Evolutionary conservation across 495 filamentous ascomycete genomes (phyloP).

Genomic region (Astrothelium macrocarpum): DNA sequence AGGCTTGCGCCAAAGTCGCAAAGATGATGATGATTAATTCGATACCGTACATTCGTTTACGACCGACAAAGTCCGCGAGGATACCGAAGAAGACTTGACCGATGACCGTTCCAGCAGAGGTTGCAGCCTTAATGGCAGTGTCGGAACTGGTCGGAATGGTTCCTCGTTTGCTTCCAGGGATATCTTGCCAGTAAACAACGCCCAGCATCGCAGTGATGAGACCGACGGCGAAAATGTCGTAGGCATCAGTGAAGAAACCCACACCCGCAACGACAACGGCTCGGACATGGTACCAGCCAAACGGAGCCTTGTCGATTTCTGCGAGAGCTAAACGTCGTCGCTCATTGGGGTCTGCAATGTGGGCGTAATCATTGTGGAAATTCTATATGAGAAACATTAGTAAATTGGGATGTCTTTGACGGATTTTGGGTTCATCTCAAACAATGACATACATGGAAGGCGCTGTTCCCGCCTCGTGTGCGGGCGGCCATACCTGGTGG

Average conservation of each 20-base stretch:
- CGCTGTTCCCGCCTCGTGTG: slow-evolving; percentile 22
- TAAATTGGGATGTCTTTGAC: neutral
- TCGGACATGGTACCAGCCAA: slow-evolving; percentile 70
- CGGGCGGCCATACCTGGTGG: slow-evolving; percentile 17
- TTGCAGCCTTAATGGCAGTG: slow-evolving; percentile 80
- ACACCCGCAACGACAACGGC: slow-evolving; percentile 71
- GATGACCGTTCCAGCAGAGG: slow-evolving; percentile 77
- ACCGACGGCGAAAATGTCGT: slow-evolving; percentile 76
- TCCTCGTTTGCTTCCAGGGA: slow-evolving; percentile 26
- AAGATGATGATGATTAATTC: slow-evolving; percentile 84
- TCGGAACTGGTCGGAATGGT: slow-evolving; percentile 51
- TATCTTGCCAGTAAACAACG: slow-evolving; percentile 58
- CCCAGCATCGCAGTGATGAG: slow-evolving; percentile 51
- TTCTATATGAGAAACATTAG: neutral
- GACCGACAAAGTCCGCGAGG: slow-evolving; percentile 68
- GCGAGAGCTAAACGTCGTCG: slow-evolving; percentile 64
- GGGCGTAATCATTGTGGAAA: slow-evolving; percentile 46
- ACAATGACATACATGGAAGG: slow-evolving; percentile 22
- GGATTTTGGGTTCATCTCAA: slow-evolving; percentile 3
- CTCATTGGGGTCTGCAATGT: slow-evolving; percentile 63
- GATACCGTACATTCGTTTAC: slow-evolving; percentile 79
- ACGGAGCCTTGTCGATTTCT: slow-evolving; percentile 69
- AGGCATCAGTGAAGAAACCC: slow-evolving; percentile 77
- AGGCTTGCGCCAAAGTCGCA: slow-evolving; percentile 66
- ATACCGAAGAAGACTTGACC: slow-evolving; percentile 77